These are phyloP conservation scores for Candida taoyuanica DNA, from an alignment of 805 yeast species.

Conservation along the genomic window DNA sequence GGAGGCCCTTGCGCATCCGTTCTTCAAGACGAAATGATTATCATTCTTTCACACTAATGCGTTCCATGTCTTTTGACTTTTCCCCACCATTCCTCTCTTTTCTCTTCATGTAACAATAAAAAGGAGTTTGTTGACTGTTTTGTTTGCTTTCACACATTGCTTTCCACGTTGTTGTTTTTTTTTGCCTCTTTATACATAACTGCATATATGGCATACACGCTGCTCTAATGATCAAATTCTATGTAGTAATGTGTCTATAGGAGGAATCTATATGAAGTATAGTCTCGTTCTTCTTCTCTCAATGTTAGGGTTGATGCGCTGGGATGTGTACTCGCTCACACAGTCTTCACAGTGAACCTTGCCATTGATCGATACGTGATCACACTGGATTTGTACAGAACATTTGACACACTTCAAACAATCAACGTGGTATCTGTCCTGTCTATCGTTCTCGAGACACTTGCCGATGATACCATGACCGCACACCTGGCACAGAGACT, in stretches of 20 bases:
- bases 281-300: conserved; percentile 28
- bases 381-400: conserved; percentile 41
- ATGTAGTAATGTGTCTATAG: too few relatives aligned
- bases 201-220: too few relatives aligned
- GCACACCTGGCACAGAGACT: conserved; percentile 71
- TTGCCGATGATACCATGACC: conserved; percentile 79
- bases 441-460: conserved; percentile 73
- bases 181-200: not conserved
- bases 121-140: too few relatives aligned
- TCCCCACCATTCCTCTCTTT: not conserved
- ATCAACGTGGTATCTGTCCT: conserved; percentile 66
- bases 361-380: conserved; percentile 50
- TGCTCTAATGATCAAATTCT: too few relatives aligned
- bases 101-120: not conserved
- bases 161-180: not conserved
- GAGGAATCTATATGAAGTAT: conserved; percentile 19
- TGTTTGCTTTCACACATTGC: not conserved
- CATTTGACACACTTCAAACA: conserved; percentile 74
- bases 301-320: conserved; percentile 8
- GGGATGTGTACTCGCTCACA: conserved; percentile 11
- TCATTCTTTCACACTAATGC: too few relatives aligned
- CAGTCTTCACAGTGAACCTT: conserved; percentile 47
- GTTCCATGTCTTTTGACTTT: not conserved
- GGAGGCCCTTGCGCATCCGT: conserved; percentile 77
- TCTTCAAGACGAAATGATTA: conserved; percentile 30